Evolutionary conservation across 257 asterid genomes (phyloP), one percentile per base, ranked within the genome.

Genomic region (Catharanthus roseus): DNA sequence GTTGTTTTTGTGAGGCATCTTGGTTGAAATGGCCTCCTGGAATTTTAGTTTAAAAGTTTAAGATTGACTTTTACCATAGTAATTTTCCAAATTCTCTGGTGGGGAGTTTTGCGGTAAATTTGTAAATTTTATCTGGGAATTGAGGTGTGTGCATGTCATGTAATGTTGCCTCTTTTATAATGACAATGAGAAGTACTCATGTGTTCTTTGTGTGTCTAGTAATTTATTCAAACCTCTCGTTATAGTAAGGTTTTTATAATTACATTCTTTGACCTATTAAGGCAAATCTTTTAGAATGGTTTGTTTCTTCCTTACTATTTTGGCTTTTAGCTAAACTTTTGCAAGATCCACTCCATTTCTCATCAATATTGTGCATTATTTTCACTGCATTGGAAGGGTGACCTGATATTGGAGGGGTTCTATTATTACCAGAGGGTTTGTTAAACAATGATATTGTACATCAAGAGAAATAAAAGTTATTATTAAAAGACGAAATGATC

Each of bases 1-100:
- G 36, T 69, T 9, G 16, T 29, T 18, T 54, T 66, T 38, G n/a
- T 18, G 60, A 39, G 36, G 29, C 66, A 63, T 33, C 6, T 39
- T 33, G 29, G 69, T 72, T 65, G 33, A 21, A 23, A 12, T 15
- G 6, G 67, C 67, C 67, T 62, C 67, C 26, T 33, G 36, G 67
- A 36, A 34, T 33, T 62, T 19, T 33, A 62, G 47, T n/a, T 33
- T 62, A 21, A 62, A 31, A 21, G 15, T 45, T 36, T 7, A 19
- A 62, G 28, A 10, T 19, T 62, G 7, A 36, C n/a, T 39, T 6
- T 62, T 62, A 61, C 44, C 26, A 31, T 67, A 18, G 36, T 29
- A 31, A 67, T 41, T 44, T 13, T 29, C 16, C 6, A 45, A 45
- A 65, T 28, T 45, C 28, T 16, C 29, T 24, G 55, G 56, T 47